Evolutionary conservation across 2,329 filamentous ascomycete species (phyloP), one percentile per base, ranked within the genome.

Genomic region (Penicillium sp.): DNA sequence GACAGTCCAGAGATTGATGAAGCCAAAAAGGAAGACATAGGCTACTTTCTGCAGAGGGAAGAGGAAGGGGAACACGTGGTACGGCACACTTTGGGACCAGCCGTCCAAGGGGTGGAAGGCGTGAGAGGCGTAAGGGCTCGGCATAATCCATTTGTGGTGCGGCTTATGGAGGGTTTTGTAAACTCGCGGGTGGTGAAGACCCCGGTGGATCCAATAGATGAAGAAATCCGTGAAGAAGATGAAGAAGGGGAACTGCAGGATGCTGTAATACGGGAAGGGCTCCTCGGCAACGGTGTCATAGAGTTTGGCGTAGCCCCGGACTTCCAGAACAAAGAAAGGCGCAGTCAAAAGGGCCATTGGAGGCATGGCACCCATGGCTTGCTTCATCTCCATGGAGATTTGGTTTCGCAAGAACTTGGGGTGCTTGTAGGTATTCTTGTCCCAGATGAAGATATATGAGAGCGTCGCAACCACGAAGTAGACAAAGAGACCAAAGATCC

Each of bases 61-160:
- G 67, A 97, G 73, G 77, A 97, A 91, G 4, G 92, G 91, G 79
- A 93, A 97, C 63, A 96, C 67, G 77, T 97, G 93, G 79, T 97
- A 97, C 0, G 93, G 93, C 45, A 96, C 73, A 57, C 89, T 89
- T 79, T 97, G 93, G 11, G 86, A 83, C 77, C 88, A 97, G 69
- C 93, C 93, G 70, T 97, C 93, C 50, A 97, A 73, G 1, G 93
- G 92, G 79, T 97, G 92, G 83, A 97, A 97, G 55, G 93, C 93
- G 71, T 96, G 89, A 65, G 88, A 92, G 41, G 93, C 92, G 73
- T 85, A 97, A 0, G 93, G 93, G 3, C 91, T 96, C 3, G 93
- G 93, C 90, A 97, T 95, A 77, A 97, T 97, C 93, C 93, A 97
- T 81, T 96, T 97, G 86, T 97, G 93, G 77, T 97, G 93, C 63